phyloP scores from a whole-genome alignment of 2,329 filamentous ascomycete genomes.

The Annulohypoxylon truncatum region DNA sequence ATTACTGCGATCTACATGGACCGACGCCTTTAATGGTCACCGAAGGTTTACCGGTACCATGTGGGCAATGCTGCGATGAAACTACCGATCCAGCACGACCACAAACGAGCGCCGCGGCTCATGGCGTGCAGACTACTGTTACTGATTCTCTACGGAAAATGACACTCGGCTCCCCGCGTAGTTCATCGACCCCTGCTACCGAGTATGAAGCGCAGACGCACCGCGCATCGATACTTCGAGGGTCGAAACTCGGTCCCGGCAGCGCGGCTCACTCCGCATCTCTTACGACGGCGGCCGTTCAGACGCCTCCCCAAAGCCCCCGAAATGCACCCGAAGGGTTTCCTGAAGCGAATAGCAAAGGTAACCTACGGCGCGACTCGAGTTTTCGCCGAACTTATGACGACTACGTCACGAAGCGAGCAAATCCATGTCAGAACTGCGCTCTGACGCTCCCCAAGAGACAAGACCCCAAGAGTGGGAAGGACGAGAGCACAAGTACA shows the following conservation, averaged over 20 bases:
- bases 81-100: conserved; percentile 52
- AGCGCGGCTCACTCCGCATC: conserved; percentile 40
- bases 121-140: conserved; percentile 54
- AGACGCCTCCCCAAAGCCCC: conserved; percentile 70
- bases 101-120: conserved; percentile 55
- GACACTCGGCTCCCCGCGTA: conserved; percentile 57
- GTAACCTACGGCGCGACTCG: conserved; percentile 62
- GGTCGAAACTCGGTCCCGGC: conserved; percentile 48
- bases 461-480: conserved; percentile 48
- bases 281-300: conserved; percentile 56
- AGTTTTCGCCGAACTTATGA: conserved; percentile 73
- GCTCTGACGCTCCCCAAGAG: conserved; percentile 71
- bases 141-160: conserved; percentile 62
- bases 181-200: conserved; percentile 57
- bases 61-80: conserved; percentile 68
- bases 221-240: conserved; percentile 57
- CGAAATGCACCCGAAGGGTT: conserved; percentile 54
- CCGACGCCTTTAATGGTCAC: conserved; percentile 78
- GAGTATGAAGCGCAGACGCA: conserved; percentile 59
- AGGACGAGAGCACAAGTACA: conserved; percentile 35
- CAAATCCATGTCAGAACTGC: conserved; percentile 75
- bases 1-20: conserved; percentile 77
- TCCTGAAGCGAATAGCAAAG: conserved; percentile 39
- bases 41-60: conserved; percentile 71
- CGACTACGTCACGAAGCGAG: conserved; percentile 71